These are phyloP conservation scores for Zoysia pacifica DNA, from an alignment of 176 grass and related monocot species.

Conservation along the genomic window DNA sequence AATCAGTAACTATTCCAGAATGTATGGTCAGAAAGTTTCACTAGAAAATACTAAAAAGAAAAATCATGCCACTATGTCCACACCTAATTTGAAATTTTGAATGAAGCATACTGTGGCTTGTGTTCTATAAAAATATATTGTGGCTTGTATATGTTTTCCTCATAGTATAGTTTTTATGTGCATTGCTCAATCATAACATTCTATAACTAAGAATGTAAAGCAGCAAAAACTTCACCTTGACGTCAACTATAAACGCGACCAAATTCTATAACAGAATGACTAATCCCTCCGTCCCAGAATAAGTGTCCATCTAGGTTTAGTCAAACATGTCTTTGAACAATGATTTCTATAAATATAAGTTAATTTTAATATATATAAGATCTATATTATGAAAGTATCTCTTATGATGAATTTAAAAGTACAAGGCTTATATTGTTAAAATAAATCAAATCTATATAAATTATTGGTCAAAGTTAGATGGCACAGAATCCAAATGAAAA, in stretches of 20 bases:
- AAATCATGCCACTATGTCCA: background rate
- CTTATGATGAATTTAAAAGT: no score
- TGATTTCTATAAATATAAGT: no score
- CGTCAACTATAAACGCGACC: slow-evolving; percentile 4
- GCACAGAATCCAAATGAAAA: no score
- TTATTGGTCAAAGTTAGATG: no score
- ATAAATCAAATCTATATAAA: no score
- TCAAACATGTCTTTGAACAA: no score
- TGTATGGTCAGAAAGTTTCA: background rate
- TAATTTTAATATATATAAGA: no score
- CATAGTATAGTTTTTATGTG: background rate
- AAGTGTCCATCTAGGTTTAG: no score
- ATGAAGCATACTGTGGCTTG: background rate
- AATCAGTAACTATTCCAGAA: background rate
- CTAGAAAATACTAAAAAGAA: slow-evolving; percentile 1
- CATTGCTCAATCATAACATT: background rate
- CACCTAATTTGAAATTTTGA: background rate
- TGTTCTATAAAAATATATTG: background rate
- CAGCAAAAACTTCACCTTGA: slow-evolving; percentile 18
- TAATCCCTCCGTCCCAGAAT: background rate
- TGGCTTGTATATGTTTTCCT: background rate
- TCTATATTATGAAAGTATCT: no score
- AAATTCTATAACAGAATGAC: background rate
- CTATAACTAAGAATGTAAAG: background rate
- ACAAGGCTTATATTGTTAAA: no score